phyloP scores from a whole-genome alignment of 768 basidiomycete genomes.

The Royoungia palumana region DNA sequence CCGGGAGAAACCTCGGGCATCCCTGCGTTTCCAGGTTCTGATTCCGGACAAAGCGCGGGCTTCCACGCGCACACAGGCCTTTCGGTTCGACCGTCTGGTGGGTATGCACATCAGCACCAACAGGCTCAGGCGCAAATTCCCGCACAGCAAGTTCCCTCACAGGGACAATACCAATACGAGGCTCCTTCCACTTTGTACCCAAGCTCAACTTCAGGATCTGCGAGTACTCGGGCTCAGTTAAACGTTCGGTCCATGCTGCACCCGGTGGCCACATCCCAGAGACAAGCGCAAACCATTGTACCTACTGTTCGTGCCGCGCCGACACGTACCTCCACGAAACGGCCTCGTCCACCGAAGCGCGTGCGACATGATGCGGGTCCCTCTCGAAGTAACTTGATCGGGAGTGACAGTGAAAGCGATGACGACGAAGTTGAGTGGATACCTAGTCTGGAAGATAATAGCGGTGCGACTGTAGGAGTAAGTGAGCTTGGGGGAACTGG shows the following conservation, averaged over 20 bases:
- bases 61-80: conserved; percentile 3
- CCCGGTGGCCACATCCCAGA: not conserved
- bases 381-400: conserved; percentile 2
- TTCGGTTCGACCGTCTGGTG: not conserved
- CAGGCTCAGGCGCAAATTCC: conserved; percentile 4
- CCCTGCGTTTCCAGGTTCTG: not conserved
- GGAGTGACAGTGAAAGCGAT: conserved; percentile 32
- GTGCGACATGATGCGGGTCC: conserved; percentile 4
- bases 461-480: not conserved
- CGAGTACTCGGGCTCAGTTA: not conserved
- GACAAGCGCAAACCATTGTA: not conserved
- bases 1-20: not conserved
- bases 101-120: conserved; percentile 8
- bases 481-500: conserved; percentile 5
- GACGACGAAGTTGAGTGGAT: conserved; percentile 30
- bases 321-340: conserved; percentile 17
- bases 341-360: conserved; percentile 23
- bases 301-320: not conserved
- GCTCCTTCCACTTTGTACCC: not conserved
- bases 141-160: conserved; percentile 1
- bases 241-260: not conserved
- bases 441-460: conserved; percentile 7
- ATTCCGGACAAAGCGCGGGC: not conserved
- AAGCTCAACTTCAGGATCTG: not conserved
- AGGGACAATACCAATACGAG: conserved; percentile 10